These are phyloP conservation scores for Antrodiella citrinella DNA, from an alignment of 768 basidiomycete species.

Conservation along the genomic window DNA sequence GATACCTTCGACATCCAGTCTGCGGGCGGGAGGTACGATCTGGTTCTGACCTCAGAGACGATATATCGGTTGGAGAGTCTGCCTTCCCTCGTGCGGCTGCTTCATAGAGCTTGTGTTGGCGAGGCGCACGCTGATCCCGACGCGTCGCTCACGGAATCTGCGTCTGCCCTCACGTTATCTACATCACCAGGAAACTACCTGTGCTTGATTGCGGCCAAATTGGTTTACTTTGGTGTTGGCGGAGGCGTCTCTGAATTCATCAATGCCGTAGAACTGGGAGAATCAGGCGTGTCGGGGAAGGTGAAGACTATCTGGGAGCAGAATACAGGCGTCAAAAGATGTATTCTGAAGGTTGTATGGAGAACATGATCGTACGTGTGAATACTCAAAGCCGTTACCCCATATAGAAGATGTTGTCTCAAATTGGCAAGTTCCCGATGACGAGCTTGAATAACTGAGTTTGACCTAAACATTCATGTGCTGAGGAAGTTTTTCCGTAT, in stretches of 20 bases:
- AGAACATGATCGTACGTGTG: conserved; percentile 6
- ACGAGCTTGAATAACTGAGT: too few species aligned
- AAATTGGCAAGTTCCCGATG: too few species aligned
- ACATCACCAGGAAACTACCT: conserved; percentile 16
- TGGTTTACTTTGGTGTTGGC: conserved; percentile 93
- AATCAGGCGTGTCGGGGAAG: conserved; percentile 32
- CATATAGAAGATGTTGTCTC: too few species aligned
- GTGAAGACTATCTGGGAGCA: conserved; percentile 60
- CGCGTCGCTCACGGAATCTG: background rate
- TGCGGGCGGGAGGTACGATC: conserved; percentile 42
- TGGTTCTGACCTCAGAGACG: conserved; percentile 88
- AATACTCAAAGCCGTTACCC: too few species aligned
- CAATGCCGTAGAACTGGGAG: conserved; percentile 35
- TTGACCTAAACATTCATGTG: too few species aligned
- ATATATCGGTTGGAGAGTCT: conserved; percentile 73
- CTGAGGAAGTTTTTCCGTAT: too few species aligned
- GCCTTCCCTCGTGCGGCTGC: conserved; percentile 44
- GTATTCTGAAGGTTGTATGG: conserved; percentile 61
- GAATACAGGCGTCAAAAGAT: conserved; percentile 62
- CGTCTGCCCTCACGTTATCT: conserved; percentile 2
- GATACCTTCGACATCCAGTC: conserved; percentile 31
- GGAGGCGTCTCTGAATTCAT: conserved; percentile 77
- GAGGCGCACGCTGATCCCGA: background rate
- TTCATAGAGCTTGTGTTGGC: conserved; percentile 32
- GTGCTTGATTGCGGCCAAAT: conserved; percentile 84